Base-by-base conservation (phyloP, 768 basidiomycete species). In the Hygrophorus russula region DNA sequence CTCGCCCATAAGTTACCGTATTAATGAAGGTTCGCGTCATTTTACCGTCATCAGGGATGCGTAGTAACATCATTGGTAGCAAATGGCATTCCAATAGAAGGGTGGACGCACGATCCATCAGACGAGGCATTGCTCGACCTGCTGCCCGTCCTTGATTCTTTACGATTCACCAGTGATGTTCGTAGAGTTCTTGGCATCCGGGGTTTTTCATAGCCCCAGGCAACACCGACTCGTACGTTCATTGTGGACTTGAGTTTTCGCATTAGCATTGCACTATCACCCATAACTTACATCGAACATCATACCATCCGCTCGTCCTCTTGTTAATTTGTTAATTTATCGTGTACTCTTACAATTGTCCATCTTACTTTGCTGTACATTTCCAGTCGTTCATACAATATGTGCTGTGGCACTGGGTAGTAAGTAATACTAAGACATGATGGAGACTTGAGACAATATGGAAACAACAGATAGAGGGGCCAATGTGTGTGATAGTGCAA, bases 71-170 rank as follows among this genome's bases (percentile, higher is more conserved):
- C 44, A 20, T 35, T 36, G 18, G 32, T 59, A 98, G 96, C 89
- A 42, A 99, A 99, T 60, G 96, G 92, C 41, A 91, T 99, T 56
- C 96, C 96, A 28, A 90, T 99, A 63, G 94, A 98, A 70, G 96
- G 96, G 39, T 98, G 96, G 96, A 97, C 92, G 17, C 83, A 92
- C 47, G 96, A 99, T 64, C 93, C 90, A 27, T 79, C 82, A 47
- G 96, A 99, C 65, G 90, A 98, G 64, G 96, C 94, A 15, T 69
- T 99, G 44, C 80, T 99, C 44, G 93, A 98, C 66, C 74, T 97
- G 40, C 67, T 99, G 18, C 96, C 96, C 14, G 82, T 99, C 42
- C 77, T 99, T 42, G 96, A 99, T 61, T 94, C 91, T 37, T 66
- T 99, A 49, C 77, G 96, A 30, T 99, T 99, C 64, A 96, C 93